A percentile compares a stretch with the other conserved stretches of the same genome.
These are phyloP conservation scores for Acanthamoeba royreba DNA, from an alignment of 208 protist genomes.

Conservation along the genomic window DNA sequence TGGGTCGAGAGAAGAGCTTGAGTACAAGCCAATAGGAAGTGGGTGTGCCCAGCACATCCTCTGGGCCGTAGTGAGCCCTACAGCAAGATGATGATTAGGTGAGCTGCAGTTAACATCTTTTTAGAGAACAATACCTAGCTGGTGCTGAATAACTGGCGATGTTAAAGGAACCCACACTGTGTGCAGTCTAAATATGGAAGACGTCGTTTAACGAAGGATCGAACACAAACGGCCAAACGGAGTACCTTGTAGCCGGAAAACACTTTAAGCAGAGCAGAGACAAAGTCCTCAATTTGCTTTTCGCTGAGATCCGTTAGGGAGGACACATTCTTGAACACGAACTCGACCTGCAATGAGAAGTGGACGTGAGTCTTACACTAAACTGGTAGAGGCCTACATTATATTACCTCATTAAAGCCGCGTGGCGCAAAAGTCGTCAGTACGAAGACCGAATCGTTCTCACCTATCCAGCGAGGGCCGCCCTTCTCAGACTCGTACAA, in stretches of 20 bases:
- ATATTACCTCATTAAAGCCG: constrained; percentile 35
- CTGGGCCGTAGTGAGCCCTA: background rate
- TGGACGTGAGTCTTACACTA: background rate
- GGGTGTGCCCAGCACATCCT: background rate
- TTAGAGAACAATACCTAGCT: background rate
- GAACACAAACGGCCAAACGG: background rate
- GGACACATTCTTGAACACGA: background rate
- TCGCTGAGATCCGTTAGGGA: constrained; percentile 11
- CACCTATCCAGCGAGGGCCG: background rate
- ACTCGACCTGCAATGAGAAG: background rate
- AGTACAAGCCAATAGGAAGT: background rate
- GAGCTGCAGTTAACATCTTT: too few species aligned
- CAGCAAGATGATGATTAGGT: too few species aligned
- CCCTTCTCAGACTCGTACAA: background rate
- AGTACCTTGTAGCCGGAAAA: background rate
- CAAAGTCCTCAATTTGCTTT: background rate
- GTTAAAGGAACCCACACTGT: constrained; percentile 22
- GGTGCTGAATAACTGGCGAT: background rate
- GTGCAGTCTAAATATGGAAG: background rate
- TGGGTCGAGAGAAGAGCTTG: background rate
- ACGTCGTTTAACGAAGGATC: too few species aligned
- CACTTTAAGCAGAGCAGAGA: background rate
- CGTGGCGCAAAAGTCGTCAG: background rate
- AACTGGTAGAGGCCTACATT: background rate
- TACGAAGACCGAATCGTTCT: background rate